Evolutionary conservation across 768 basidiomycete species (phyloP).

Genomic region (Hebeloma cylindrosporum): DNA sequence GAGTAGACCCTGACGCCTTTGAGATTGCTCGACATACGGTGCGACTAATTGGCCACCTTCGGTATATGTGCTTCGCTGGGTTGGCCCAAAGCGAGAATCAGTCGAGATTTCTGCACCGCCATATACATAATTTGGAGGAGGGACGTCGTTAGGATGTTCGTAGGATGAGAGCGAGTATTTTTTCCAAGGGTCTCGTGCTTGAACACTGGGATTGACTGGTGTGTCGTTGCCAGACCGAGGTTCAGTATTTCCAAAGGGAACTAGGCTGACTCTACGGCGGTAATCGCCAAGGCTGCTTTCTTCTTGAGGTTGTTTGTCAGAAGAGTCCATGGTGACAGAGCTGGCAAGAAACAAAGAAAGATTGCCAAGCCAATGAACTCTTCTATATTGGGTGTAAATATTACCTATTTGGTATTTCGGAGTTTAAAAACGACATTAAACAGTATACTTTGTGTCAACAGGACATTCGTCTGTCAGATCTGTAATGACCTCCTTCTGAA

Average conservation of each 20-base stretch:
- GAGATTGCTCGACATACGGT: constrained; percentile 22
- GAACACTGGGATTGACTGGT: neutral
- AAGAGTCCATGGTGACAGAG: too few relatives aligned
- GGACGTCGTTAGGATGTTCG: constrained; percentile 62
- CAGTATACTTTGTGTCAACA: constrained; percentile 23
- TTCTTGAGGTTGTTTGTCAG: too few relatives aligned
- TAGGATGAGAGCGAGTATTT: constrained; percentile 55
- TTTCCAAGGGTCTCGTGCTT: constrained; percentile 27
- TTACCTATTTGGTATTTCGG: constrained; percentile 5
- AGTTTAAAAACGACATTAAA: constrained; percentile 14
- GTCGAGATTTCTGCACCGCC: constrained; percentile 17
- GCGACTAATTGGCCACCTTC: constrained; percentile 14
- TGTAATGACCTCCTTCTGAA: constrained; percentile 30
- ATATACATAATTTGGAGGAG: constrained; percentile 48
- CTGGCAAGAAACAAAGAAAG: neutral
- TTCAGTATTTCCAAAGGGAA: constrained; percentile 3
- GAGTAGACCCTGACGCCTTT: constrained; percentile 46
- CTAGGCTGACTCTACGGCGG: constrained; percentile 6
- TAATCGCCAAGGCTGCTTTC: too few relatives aligned
- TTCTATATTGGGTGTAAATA: constrained; percentile 6
- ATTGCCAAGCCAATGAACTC: neutral
- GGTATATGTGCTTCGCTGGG: neutral
- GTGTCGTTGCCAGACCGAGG: neutral
- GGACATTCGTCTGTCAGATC: constrained; percentile 13
- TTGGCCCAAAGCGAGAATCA: neutral